Evolutionary conservation across 139 green algal species (phyloP), one percentile per base, ranked within the genome.

Genomic region (Desmodesmus armatus): DNA sequence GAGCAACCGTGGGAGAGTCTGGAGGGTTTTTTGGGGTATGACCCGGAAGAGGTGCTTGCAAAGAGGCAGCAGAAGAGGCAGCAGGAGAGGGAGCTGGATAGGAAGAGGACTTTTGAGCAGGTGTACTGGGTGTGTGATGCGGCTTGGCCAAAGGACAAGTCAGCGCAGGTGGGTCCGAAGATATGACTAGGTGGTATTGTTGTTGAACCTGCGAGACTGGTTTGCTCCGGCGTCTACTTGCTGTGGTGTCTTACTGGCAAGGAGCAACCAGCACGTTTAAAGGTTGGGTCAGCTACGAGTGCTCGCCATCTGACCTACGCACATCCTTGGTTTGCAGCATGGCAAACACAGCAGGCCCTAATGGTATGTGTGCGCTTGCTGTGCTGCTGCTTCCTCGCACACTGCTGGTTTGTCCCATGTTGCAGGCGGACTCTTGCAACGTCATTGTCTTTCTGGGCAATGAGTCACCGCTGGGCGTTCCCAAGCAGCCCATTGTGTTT

Each of bases 371-470:
- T n/a, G 47, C 47, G 17, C 13, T 58, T 43, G 21, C 21, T 53
- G 67, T 53, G 37, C 67, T 49, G 35, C 19, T 51, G 35, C 2
- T 75, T 17, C 27, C 15, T 55, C 67, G 6, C 33, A 17, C 62
- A 9, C 29, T 71, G 31, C 31, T 43, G 31, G 0, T 11, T 13
- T 43, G 7, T 13, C 47, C 7, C 47, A 55, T 15, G 11, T 58
- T 37, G 21, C 75, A 82, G 75, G 53, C 9, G 35, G 0, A 51
- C 17, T 23, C 11, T 69, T 49, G 75, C 23, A 29, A 82, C 49
- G 70, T 82, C 37, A 82, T 83, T 41, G 37, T 83, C 7, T 83
- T 83, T 17, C 58, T 83, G 23, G 76, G 76, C 25, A 83, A 83
- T 83, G 76, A 83, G 40, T 21, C 15, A 2, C 53, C 76, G 0